Evolutionary conservation across 1,284 basidiomycete genomes (phyloP), one percentile per base, ranked within the genome.

Genomic region (Sporisorium graminicola): DNA sequence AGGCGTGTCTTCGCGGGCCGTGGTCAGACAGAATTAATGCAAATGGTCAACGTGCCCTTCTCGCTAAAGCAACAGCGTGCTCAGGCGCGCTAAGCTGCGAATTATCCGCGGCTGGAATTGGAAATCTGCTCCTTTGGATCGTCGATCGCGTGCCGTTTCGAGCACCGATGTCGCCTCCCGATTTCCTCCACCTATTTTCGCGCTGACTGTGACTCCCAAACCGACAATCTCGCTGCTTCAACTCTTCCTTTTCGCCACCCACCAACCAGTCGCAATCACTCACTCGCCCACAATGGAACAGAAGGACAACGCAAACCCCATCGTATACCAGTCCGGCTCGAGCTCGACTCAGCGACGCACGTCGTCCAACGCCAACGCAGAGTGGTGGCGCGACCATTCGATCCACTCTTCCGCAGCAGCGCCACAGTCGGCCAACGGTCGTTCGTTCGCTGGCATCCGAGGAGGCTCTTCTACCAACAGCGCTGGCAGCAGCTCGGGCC

Each of bases 241-340:
- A n/a, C n/a, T n/a, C n/a, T n/a, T 13, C n/a, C n/a, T 20, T 26
- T 8, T 40, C 35, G 29, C 51, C 44, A 58, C 50, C 57, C 18
- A 46, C 24, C 20, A 27, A 56, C 14, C 42, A 14, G 3, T 13
- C 13, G 18, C 37, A 16, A 40, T 13, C 37, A 40, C 37, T 16
- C 14, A 20, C 12, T 26, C 20, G 31, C 44, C 2, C 37, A 67
- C 10, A 16, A 65, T 77, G 75, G 71, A 73, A 13, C 60, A 74
- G 55, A 77, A 84, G 78, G 79, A 87, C 71, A 87, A 87, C 79
- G 86, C 86, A 29, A 87, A 87, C 60, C 86, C 86, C 5, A 83
- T 85, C 50, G 78, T 87, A 27, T 80, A 87, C 58, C 76, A 82
- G 49, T 65, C 81, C 13, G 51, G 78, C 43, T 53, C 58, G 61